Evolutionary conservation across 176 grass and related monocot genomes (phyloP), one percentile per base, ranked within the genome.

Genomic region (Zoysia pacifica): DNA sequence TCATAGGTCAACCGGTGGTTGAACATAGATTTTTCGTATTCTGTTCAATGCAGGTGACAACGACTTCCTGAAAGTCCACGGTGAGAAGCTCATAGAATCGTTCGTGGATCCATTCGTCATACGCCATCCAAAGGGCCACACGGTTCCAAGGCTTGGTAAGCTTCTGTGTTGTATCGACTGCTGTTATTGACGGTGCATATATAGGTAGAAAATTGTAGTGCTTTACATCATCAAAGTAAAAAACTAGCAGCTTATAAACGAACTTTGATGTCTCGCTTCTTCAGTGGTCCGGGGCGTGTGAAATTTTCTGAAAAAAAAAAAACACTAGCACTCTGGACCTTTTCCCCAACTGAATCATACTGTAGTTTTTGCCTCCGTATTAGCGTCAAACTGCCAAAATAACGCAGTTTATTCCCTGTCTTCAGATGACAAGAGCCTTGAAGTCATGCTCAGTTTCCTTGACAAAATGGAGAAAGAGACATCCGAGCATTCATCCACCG

Each of bases 71-170:
- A 94, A 83, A 78, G 1, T 3, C 10, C 49, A 64, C 73, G 95
- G 91, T 42, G 92, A 94, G 52, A 67, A 76, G 56, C 90, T 98
- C 36, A 56, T 94, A 67, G 88, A 93, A 62, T 91, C 92, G 52
- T 94, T 58, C 11, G 84, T 88, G 37, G 78, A 97, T 64, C 94
- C 94, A 43, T 79, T 84, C 28, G 73, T 94, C n/a, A 94, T 97
- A 62, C 84, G 76, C 8, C 95, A 98, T 58, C 95, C 95, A 14
- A 98, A 94, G 82, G 95, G 92, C n/a, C 95, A 98, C 71, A 98
- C 95, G 0, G 95, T 98, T 81, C 95, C 95, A 63, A 94, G 92
- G 74, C 74, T 98, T 53, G 95, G 95, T 98, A 89, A 91, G 69
- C 54, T 84, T 50, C 64, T 81, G 9, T 59, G 42, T 50, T 56